A percentile compares a stretch with the other conserved stretches of the same genome.
Evolutionary conservation across 1,139 yeast genomes (phyloP).

Genomic region (Diutina catenulata): DNA sequence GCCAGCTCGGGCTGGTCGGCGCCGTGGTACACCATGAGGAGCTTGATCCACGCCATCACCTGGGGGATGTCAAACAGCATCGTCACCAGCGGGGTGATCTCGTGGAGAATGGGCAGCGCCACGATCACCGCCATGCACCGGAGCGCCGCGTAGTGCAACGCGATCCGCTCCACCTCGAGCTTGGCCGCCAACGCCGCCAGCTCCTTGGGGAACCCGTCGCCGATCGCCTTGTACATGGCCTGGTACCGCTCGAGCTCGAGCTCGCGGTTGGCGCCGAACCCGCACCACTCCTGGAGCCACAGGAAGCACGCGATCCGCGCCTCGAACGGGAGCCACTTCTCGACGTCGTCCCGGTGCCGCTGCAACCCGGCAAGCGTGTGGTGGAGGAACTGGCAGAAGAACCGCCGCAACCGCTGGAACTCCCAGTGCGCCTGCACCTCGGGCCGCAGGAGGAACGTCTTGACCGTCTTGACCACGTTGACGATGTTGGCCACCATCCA

Average conservation of each 20-base stretch:
- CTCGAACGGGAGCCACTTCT: slow-evolving; percentile 67
- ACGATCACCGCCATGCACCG: slow-evolving; percentile 81
- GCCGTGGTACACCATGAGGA: slow-evolving; percentile 43
- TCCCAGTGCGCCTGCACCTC: slow-evolving; percentile 56
- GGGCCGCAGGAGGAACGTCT: slow-evolving; percentile 47
- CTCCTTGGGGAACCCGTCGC: slow-evolving; percentile 27
- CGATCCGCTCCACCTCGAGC: slow-evolving; percentile 69
- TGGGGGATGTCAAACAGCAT: slow-evolving; percentile 63
- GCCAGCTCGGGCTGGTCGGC: not conserved
- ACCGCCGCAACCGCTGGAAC: slow-evolving; percentile 67
- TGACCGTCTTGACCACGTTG: slow-evolving; percentile 51
- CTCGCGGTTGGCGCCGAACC: slow-evolving; percentile 54
- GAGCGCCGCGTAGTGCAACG: slow-evolving; percentile 59
- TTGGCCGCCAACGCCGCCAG: slow-evolving; percentile 55
- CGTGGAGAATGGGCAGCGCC: slow-evolving; percentile 48
- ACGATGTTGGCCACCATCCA: slow-evolving; percentile 59
- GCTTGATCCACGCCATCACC: slow-evolving; percentile 68
- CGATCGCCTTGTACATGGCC: slow-evolving; percentile 36
- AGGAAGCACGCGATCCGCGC: slow-evolving; percentile 77
- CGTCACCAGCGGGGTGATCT: slow-evolving; percentile 30
- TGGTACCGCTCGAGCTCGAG: slow-evolving; percentile 58
- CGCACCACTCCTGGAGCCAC: slow-evolving; percentile 89
- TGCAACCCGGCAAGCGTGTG: slow-evolving; percentile 45
- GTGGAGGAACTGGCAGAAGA: slow-evolving; percentile 69
- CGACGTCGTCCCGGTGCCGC: slow-evolving; percentile 15